phyloP scores from a whole-genome alignment of 805 yeast genomes.

The Wickerhamiella vanderwaltii region DNA sequence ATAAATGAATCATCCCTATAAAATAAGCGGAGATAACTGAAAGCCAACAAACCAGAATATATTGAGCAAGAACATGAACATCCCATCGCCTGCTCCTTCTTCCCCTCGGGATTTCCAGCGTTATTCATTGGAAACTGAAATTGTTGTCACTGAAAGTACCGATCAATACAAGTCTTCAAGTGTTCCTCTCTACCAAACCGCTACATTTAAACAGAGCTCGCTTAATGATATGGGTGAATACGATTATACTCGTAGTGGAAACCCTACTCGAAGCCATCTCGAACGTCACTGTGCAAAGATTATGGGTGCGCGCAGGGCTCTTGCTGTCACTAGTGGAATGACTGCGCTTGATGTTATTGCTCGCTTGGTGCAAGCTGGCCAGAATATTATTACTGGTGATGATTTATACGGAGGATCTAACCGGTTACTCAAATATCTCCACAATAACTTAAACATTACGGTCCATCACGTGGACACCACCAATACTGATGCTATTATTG shows the following conservation, averaged over 20 bases:
- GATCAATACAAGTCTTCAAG: constrained; percentile 73
- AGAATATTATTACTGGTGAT: constrained; percentile 86
- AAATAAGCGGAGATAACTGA: not conserved
- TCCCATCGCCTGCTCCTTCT: constrained; percentile 30
- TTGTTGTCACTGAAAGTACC: constrained; percentile 45
- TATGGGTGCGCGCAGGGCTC: constrained; percentile 65
- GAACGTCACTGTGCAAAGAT: constrained; percentile 68
- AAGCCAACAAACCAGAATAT: too few relatives aligned
- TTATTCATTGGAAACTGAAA: constrained; percentile 54
- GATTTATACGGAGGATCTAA: constrained; percentile 93
- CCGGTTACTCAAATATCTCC: constrained; percentile 63
- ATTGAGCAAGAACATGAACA: not conserved
- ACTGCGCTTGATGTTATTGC: constrained; percentile 79
- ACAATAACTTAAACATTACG: constrained; percentile 48
- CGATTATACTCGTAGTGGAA: constrained; percentile 84
- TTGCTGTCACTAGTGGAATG: constrained; percentile 88
- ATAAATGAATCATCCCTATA: too few relatives aligned
- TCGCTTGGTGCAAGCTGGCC: constrained; percentile 64
- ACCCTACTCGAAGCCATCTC: constrained; percentile 76
- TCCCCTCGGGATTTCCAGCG: constrained; percentile 25
- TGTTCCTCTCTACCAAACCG: constrained; percentile 83
- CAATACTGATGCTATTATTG: constrained; percentile 45
- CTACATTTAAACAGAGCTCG: constrained; percentile 81
- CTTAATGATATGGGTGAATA: constrained; percentile 66
- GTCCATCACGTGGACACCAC: constrained; percentile 79